phyloP scores from a whole-genome alignment of 2,329 filamentous ascomycete species.

The Monilinia fructicola region DNA sequence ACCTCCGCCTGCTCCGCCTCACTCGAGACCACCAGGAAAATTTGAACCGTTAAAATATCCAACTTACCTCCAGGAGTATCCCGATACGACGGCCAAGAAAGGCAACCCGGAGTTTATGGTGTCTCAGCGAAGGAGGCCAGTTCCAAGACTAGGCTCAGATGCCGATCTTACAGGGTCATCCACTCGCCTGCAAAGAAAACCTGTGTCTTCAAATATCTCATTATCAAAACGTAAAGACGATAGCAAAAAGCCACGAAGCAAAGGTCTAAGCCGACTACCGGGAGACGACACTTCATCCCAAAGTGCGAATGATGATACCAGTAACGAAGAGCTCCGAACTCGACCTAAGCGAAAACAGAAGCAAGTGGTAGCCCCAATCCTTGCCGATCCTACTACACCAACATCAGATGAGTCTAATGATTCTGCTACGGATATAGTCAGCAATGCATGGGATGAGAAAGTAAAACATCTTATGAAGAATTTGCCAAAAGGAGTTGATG shows the following conservation, averaged over 20 bases:
- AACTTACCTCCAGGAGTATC: constrained; percentile 42
- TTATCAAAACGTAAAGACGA: constrained; percentile 39
- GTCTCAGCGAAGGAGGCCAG: constrained; percentile 37
- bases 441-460: constrained; percentile 59
- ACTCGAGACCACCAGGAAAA: constrained; percentile 33
- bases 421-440: constrained; percentile 45
- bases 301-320: constrained; percentile 39
- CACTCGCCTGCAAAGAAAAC: constrained; percentile 38
- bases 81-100: constrained; percentile 38
- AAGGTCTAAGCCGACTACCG: constrained; percentile 28
- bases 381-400: constrained; percentile 44
- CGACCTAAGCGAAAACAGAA: constrained; percentile 39
- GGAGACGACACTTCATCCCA: constrained; percentile 38
- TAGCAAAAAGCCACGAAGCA: constrained; percentile 30
- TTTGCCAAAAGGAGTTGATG: constrained; percentile 79
- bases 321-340: constrained; percentile 33
- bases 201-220: constrained; percentile 40
- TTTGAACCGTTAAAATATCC: constrained; percentile 44
- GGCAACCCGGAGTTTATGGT: constrained; percentile 34
- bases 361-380: constrained; percentile 40
- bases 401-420: constrained; percentile 50
- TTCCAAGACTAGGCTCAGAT: constrained; percentile 26
- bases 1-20: constrained; percentile 40
- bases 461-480: constrained; percentile 69
- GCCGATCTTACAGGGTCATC: constrained; percentile 17